A percentile compares a stretch with the other conserved stretches of the same genome.
phyloP scores from a whole-genome alignment of 2,329 filamentous ascomycete species.

The Fusarium zealandicum region DNA sequence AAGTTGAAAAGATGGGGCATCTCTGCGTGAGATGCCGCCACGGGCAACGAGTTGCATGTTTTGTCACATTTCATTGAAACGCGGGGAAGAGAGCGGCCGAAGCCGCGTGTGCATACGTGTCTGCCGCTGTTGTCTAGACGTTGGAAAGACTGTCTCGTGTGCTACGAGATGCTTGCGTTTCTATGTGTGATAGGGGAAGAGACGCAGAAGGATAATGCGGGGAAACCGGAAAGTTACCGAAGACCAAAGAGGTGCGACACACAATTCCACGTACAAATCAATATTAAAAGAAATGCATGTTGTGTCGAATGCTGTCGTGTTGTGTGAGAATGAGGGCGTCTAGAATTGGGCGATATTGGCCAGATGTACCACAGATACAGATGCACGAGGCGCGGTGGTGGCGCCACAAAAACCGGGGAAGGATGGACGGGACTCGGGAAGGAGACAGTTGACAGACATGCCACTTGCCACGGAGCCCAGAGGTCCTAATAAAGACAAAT shows the following conservation, averaged over 20 bases:
- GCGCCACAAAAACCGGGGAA: slow-evolving; percentile 25
- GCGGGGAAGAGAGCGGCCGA: neutral
- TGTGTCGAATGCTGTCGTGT: slow-evolving; percentile 2
- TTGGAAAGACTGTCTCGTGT: neutral
- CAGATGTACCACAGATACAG: slow-evolving; percentile 4
- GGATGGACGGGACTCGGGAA: slow-evolving; percentile 3
- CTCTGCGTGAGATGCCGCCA: neutral
- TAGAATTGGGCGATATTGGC: slow-evolving; percentile 3
- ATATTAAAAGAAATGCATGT: slow-evolving; percentile 4
- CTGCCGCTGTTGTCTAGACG: neutral
- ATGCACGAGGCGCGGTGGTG: slow-evolving; percentile 13
- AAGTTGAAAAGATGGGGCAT: neutral
- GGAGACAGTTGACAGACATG: slow-evolving; percentile 3
- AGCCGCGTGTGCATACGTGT: neutral
- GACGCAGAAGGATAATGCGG: slow-evolving; percentile 6
- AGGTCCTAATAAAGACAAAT: neutral
- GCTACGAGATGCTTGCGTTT: neutral
- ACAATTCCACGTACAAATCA: neutral
- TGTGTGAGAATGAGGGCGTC: slow-evolving; percentile 10
- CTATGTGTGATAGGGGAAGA: neutral
- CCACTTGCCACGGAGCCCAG: neutral
- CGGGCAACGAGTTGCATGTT: neutral
- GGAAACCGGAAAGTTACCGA: slow-evolving; percentile 29
- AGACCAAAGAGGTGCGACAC: slow-evolving; percentile 10
- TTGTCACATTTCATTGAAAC: neutral